Conservation (phyloP, 352 stramenopile species). For the Phytophthora hybrid region DNA sequence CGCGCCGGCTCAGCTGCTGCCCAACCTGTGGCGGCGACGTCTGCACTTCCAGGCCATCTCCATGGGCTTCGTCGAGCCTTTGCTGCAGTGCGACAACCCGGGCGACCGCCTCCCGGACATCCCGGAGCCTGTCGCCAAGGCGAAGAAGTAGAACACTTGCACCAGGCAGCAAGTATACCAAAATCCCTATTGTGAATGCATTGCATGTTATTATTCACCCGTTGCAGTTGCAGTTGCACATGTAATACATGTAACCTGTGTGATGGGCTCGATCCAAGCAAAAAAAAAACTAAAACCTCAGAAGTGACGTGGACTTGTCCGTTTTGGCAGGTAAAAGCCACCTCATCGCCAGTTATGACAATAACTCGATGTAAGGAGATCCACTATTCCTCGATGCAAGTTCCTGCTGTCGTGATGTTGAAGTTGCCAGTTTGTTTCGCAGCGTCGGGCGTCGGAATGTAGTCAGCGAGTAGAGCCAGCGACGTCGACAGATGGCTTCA, state of each 20-base stretch:
- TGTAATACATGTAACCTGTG: no score
- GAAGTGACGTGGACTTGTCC: not conserved
- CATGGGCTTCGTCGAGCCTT: slow-evolving; percentile 50
- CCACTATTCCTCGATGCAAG: not conserved
- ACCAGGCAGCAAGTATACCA: not conserved
- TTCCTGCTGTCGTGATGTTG: slow-evolving; percentile 10
- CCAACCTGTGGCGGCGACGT: slow-evolving; percentile 48
- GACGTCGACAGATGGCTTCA: slow-evolving; percentile 8
- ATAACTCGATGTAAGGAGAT: not conserved
- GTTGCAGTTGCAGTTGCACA: not conserved
- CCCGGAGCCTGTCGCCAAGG: slow-evolving; percentile 13
- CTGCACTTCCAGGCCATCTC: slow-evolving; percentile 62
- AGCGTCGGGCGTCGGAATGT: slow-evolving; percentile 23
- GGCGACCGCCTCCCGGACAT: slow-evolving; percentile 31
- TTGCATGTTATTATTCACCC: not conserved
- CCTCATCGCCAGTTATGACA: not conserved
- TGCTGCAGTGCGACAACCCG: slow-evolving; percentile 36
- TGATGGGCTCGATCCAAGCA: not conserved
- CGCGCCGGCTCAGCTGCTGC: slow-evolving; percentile 38
- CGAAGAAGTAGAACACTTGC: slow-evolving; percentile 12
- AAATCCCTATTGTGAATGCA: not conserved
- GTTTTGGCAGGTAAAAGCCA: not conserved
- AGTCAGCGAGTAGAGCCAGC: slow-evolving; percentile 21
- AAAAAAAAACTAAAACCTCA: not conserved
- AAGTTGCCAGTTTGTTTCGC: slow-evolving; percentile 7